Conservation (phyloP, 2,329 filamentous ascomycete genomes). For the Alternaria rosae region DNA sequence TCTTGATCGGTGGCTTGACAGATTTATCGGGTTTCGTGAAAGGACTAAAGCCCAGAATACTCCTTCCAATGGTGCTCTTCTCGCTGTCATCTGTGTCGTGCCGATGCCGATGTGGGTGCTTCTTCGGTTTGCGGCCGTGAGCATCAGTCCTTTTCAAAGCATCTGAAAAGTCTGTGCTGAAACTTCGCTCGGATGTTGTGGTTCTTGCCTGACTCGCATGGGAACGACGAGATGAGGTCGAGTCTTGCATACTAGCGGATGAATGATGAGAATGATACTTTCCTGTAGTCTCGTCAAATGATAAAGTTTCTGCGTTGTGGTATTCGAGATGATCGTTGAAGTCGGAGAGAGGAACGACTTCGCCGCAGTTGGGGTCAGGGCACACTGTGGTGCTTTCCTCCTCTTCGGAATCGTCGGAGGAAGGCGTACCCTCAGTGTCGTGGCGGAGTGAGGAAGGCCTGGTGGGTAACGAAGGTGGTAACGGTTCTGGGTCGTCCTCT, state of each 20-base stretch:
- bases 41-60: constrained; percentile 45
- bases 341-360: constrained; percentile 51
- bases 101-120: constrained; percentile 32
- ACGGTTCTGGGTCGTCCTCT: constrained; percentile 39
- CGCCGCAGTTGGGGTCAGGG: constrained; percentile 53
- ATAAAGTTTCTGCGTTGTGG: constrained; percentile 52
- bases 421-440: constrained; percentile 32
- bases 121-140: constrained; percentile 32
- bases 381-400: constrained; percentile 48
- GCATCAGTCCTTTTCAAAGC: constrained; percentile 24
- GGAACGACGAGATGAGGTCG: constrained; percentile 20
- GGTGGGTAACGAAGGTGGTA: constrained; percentile 31
- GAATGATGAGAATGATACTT: constrained; percentile 45
- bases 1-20: constrained; percentile 40
- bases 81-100: constrained; percentile 39
- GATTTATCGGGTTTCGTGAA: constrained; percentile 38
- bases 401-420: constrained; percentile 40
- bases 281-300: constrained; percentile 44
- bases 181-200: constrained; percentile 34
- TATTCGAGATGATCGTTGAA: constrained; percentile 58
- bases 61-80: constrained; percentile 47
- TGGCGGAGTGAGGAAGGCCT: constrained; percentile 28
- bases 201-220: constrained; percentile 23
- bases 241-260: constrained; percentile 41
- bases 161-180: constrained; percentile 28